Base-by-base conservation (phyloP, 345 rosid species). In the Gossypium sturtianum region DNA sequence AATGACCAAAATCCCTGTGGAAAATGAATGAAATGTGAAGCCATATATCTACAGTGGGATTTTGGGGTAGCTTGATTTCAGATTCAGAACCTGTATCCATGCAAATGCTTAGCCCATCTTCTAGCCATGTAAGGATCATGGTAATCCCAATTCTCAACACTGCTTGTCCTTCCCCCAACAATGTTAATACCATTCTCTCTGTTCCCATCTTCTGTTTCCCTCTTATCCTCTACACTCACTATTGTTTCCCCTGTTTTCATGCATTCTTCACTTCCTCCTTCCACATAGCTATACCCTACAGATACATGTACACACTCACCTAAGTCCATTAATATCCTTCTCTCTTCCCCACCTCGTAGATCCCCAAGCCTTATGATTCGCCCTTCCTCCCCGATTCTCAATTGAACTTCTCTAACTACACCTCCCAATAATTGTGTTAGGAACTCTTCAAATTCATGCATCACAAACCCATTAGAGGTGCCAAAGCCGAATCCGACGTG, bases 21-120 rank as follows among this genome's bases (percentile, higher is more conserved):
- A 74, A 5, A 48, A 62, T 62, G 82, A 78, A 74, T 49, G 58
- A 68, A 49, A 22, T 25, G 38, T 12, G 34, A 60, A n/a, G 41
- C 41, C 41, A 34, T 62, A 16, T 62, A 22, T 57, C 29, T 12
- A 27, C 54, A 16, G 12, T 25, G 56, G 63, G 62, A 23, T 61
- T 7, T 64, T 29, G 66, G 66, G 66, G 63, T 27, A 51, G 57
- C 62, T 56, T 70, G 62, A 74, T 61, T 58, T 81, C 59, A 72
- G 23, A 52, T 76, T 84, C 80, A 83, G 67, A 88, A 79, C 82
- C 90, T 84, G 71, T 87, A 90, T 56, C 88, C 92, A 78, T 88
- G 91, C 82, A 93, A 84, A 79, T 87, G 91, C 79, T 89, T 93
- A 41, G 94, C 90, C 96, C 96, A 92, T 78, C 97, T 81, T 85